Base-by-base conservation (phyloP, 1,139 yeast genomes). In the Debaryomyces sp. region DNA sequence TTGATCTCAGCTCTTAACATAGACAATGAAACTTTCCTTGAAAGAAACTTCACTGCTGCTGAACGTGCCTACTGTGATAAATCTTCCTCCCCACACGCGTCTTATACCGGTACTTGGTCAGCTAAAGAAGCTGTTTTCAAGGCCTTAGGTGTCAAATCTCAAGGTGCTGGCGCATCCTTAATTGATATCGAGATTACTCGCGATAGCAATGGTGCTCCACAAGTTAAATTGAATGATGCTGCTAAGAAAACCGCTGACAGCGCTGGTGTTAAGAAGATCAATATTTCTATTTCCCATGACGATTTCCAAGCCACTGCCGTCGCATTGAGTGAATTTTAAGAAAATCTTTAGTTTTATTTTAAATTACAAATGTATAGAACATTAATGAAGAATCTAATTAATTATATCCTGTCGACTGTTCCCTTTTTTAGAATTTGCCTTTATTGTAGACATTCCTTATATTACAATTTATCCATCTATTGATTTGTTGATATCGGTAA, bases 121-220 rank as follows among this genome's bases (percentile, higher is more conserved):
- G 99, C 99, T 47, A 94, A 94, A 75, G 99, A 94, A 75, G 99
- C 99, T 35, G 97, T 91, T 38, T 94, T 94, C 84, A 94, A 94
- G 78, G 89, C 97, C 21, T 79, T 94, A 62, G 94, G 96, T 54
- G 96, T 90, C 54, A 81, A 83, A 63, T 86, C 98, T 40, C 82
- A 85, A 68, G 99, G 99, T 54, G 97, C 92, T 17, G 99, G 98
- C 54, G 98, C 99, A 47, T 78, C 96, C 43, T 80, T 94, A 74
- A 81, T 81, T 68, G 97, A 91, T 55, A 94, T 94, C 69, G 98
- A 92, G 74, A 89, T 94, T 62, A 62, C 76, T 22, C 87, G 96
- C 61, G 88, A 84, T 58, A 59, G 77, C 52, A 84, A 82, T 48
- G 96, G 95, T 50, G 95, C 88, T 48, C 99, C 99, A 47, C 71